phyloP scores from a whole-genome alignment of 2,329 filamentous ascomycete genomes.

The Colletotrichum limetticola region DNA sequence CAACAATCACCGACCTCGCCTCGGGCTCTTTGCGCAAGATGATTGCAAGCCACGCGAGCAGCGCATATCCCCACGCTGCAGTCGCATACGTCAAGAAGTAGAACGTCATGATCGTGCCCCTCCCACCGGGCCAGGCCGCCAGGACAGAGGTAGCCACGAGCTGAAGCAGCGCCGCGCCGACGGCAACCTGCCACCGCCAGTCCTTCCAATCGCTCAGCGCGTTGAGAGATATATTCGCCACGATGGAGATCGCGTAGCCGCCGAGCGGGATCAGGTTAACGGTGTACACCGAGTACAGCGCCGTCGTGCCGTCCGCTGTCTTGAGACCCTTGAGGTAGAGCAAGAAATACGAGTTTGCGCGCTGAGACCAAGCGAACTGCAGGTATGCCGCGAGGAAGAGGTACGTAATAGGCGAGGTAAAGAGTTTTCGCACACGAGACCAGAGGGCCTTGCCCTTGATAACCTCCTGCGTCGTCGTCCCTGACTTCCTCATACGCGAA shows the following conservation, averaged over 20 bases:
- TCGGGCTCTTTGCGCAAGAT: conserved; percentile 45
- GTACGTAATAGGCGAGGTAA: conserved; percentile 38
- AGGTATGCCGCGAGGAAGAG: conserved; percentile 41
- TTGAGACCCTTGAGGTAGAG: conserved; percentile 38
- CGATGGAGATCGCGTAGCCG: conserved; percentile 41
- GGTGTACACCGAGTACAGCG: conserved; percentile 38
- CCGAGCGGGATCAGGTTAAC: conserved; percentile 44
- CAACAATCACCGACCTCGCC: conserved; percentile 47
- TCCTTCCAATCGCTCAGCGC: conserved; percentile 48
- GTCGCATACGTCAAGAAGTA: conserved; percentile 49
- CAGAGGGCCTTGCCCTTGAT: conserved; percentile 39
- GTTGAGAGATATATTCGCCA: conserved; percentile 39
- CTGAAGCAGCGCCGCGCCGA: conserved; percentile 40
- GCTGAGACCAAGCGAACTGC: conserved; percentile 41
- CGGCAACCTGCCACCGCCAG: conserved; percentile 50
- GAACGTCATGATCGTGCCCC: conserved; percentile 44
- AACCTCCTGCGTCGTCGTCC: conserved; percentile 38
- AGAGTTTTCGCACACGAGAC: conserved; percentile 39
- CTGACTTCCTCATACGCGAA: conserved; percentile 35
- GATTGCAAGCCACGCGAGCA: conserved; percentile 44
- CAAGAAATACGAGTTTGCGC: conserved; percentile 44
- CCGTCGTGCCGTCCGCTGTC: conserved; percentile 25
- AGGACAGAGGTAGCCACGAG: conserved; percentile 45
- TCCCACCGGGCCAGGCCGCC: conserved; percentile 44
- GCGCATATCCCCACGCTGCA: conserved; percentile 44